Percentiles rank a stretch among this genome's conserved stretches.
Evolutionary conservation across 768 basidiomycete species (phyloP).

Genomic region (Mycena leptocephala): DNA sequence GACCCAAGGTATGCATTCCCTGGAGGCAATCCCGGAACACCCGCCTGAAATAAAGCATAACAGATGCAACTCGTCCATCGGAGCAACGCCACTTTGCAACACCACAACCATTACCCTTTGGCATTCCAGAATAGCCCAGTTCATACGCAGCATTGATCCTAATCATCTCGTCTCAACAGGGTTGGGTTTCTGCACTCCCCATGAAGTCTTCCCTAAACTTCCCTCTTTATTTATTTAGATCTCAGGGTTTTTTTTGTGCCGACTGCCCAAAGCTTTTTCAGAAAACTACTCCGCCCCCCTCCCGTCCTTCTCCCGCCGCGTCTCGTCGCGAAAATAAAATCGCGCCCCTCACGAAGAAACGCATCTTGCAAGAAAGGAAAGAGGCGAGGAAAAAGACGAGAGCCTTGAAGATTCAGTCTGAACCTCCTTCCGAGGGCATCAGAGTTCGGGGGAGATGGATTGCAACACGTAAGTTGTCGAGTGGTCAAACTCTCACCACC

Average conservation of each 20-base stretch:
- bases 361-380: constrained; percentile 65
- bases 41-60: constrained; percentile 7
- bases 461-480: constrained; percentile 61
- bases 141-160: constrained; percentile 65
- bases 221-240: constrained; percentile 43
- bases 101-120: constrained; percentile 71
- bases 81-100: constrained; percentile 59
- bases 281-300: constrained; percentile 52
- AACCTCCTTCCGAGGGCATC: constrained; percentile 56
- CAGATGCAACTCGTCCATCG: constrained; percentile 73
- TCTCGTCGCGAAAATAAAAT: constrained; percentile 45
- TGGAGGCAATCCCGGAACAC: background rate
- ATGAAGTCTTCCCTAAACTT: background rate
- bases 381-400: constrained; percentile 64
- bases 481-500: background rate
- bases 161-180: constrained; percentile 79
- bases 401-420: constrained; percentile 51
- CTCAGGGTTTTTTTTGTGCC: constrained; percentile 73
- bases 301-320: constrained; percentile 59
- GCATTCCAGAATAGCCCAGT: constrained; percentile 64
- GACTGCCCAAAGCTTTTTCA: constrained; percentile 73
- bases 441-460: constrained; percentile 75
- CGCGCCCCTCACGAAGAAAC: constrained; percentile 61
- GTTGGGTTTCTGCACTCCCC: constrained; percentile 50
- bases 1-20: constrained; percentile 68